A percentile compares a stretch with the other conserved stretches of the same genome.
phyloP scores from a whole-genome alignment of 2,329 filamentous ascomycete species.

The Sporothrix humicola region DNA sequence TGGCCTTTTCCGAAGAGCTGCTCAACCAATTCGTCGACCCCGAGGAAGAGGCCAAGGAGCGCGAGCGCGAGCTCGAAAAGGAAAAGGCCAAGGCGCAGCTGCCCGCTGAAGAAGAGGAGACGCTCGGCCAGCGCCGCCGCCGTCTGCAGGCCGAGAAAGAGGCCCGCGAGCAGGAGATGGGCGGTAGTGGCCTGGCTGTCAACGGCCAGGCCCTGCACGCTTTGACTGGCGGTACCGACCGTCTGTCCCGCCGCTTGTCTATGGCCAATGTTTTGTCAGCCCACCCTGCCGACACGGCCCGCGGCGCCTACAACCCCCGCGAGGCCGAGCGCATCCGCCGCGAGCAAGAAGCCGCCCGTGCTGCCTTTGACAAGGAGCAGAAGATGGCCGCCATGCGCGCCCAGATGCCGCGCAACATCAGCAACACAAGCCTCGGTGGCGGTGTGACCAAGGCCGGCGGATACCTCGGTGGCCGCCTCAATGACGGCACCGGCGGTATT shows the following conservation, averaged over 20 bases:
- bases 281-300: slow-evolving; percentile 49
- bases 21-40: slow-evolving; percentile 66
- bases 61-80: slow-evolving; percentile 44
- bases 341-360: slow-evolving; percentile 50
- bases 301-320: slow-evolving; percentile 47
- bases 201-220: slow-evolving; percentile 39
- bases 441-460: slow-evolving; percentile 48
- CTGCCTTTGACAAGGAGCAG: slow-evolving; percentile 52
- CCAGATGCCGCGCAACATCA: slow-evolving; percentile 53
- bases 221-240: slow-evolving; percentile 42
- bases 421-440: background rate
- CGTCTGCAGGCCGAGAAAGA: slow-evolving; percentile 73
- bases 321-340: slow-evolving; percentile 50
- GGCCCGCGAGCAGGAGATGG: slow-evolving; percentile 63
- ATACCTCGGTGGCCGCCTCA: slow-evolving; percentile 60
- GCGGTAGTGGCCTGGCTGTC: slow-evolving; percentile 40
- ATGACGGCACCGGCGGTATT: slow-evolving; percentile 57
- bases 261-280: slow-evolving; percentile 64
- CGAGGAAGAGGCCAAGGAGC: slow-evolving; percentile 48
- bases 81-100: slow-evolving; percentile 39
- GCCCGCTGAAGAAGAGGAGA: slow-evolving; percentile 68
- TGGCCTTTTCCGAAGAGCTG: slow-evolving; percentile 71
- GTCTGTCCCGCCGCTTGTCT: slow-evolving; percentile 54
- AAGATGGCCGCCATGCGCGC: slow-evolving; percentile 56
- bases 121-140: slow-evolving; percentile 75